Conservation (phyloP, 805 yeast genomes). For the Lachancea quebecensis region DNA sequence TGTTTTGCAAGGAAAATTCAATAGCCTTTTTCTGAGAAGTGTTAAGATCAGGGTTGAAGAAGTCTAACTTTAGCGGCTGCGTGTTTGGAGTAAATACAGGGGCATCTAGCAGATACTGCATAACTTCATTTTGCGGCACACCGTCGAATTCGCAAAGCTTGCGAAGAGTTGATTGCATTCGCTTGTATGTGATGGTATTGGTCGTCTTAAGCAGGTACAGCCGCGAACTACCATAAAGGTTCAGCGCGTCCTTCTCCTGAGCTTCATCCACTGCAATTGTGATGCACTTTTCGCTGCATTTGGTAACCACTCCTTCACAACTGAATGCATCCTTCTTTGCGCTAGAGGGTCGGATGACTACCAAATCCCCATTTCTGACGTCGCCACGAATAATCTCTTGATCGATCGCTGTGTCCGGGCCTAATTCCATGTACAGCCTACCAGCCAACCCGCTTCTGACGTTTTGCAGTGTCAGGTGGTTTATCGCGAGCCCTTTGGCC, state of each 20-base stretch:
- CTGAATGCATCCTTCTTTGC: slow-evolving; percentile 23
- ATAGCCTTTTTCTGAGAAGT: slow-evolving; percentile 71
- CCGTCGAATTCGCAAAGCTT: slow-evolving; percentile 47
- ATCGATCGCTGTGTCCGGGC: slow-evolving; percentile 38
- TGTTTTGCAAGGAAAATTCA: slow-evolving; percentile 52
- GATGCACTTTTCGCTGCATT: slow-evolving; percentile 42
- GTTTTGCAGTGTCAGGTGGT: slow-evolving; percentile 55
- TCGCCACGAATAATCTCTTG: slow-evolving; percentile 41
- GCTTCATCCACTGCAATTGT: slow-evolving; percentile 57
- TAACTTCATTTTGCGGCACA: slow-evolving; percentile 32
- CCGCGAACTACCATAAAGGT: slow-evolving; percentile 29
- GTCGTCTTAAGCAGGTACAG: slow-evolving; percentile 39
- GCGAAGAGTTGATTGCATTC: slow-evolving; percentile 74
- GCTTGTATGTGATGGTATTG: slow-evolving; percentile 63
- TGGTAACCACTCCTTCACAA: slow-evolving; percentile 62
- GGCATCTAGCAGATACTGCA: slow-evolving; percentile 42
- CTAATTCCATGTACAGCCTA: slow-evolving; percentile 49
- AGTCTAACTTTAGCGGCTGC: slow-evolving; percentile 7
- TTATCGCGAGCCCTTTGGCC: slow-evolving; percentile 64
- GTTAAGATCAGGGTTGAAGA: slow-evolving; percentile 35
- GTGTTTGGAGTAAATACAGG: slow-evolving; percentile 13
- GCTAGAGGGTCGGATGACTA: slow-evolving; percentile 41
- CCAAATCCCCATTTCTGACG: slow-evolving; percentile 71
- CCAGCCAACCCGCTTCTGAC: slow-evolving; percentile 78
- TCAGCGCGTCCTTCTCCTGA: slow-evolving; percentile 44